Conservation (phyloP, 2,329 filamentous ascomycete species). For the Scedosporium boydii region DNA sequence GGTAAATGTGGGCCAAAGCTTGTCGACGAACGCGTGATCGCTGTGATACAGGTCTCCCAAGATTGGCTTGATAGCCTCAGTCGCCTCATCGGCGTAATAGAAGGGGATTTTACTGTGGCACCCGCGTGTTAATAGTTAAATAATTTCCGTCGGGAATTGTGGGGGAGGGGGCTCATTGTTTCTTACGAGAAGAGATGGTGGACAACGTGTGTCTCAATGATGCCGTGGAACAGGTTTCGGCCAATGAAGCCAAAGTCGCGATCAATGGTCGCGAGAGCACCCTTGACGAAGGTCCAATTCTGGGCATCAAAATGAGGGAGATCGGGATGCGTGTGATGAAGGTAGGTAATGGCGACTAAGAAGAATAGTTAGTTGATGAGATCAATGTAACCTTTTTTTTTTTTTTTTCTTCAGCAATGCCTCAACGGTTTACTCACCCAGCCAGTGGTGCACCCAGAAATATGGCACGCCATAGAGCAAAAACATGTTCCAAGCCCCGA, state of each 20-base stretch:
- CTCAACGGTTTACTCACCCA: conserved; percentile 18
- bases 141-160: neutral
- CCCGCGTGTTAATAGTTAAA: conserved; percentile 1
- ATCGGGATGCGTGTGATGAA: conserved; percentile 51
- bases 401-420: too few species aligned
- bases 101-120: conserved; percentile 76
- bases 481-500: conserved; percentile 47
- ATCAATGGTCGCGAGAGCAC: conserved; percentile 54
- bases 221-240: conserved; percentile 56
- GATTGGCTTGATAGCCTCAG: conserved; percentile 62
- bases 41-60: conserved; percentile 44
- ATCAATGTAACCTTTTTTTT: conserved; percentile 10
- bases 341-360: conserved; percentile 60
- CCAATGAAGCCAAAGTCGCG: conserved; percentile 56
- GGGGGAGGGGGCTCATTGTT: neutral
- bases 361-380: conserved; percentile 14
- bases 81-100: conserved; percentile 91
- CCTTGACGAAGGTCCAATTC: conserved; percentile 53
- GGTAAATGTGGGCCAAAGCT: conserved; percentile 35
- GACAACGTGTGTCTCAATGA: conserved; percentile 55
- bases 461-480: conserved; percentile 56
- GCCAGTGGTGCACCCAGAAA: conserved; percentile 63
- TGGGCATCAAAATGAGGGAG: conserved; percentile 50
- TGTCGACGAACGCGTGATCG: conserved; percentile 33
- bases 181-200: conserved; percentile 48